Evolutionary conservation across 2,329 filamentous ascomycete genomes (phyloP).

Genomic region (Calcarisporium arbuscula): DNA sequence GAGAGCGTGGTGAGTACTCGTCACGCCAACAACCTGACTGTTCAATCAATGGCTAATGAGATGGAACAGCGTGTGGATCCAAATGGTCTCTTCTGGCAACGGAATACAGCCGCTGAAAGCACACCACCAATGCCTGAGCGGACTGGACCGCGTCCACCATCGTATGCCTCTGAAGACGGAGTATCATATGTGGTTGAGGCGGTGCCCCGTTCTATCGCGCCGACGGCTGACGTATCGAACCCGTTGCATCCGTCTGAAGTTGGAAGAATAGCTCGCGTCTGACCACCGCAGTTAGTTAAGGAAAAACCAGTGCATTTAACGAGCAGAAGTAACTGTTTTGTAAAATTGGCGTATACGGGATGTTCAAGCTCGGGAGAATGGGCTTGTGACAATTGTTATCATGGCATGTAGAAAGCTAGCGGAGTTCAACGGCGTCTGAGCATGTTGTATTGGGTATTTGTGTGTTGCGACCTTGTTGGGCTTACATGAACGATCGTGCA

Average conservation of each 20-base stretch:
- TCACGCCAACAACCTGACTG: neutral
- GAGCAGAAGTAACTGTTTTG: no score
- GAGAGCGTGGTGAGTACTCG: constrained; percentile 64
- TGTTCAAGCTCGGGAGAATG: no score
- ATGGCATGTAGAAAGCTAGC: no score
- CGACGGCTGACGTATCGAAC: constrained; percentile 45
- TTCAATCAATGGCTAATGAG: constrained; percentile 3
- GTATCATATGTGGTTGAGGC: constrained; percentile 66
- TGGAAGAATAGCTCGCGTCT: no score
- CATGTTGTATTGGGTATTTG: no score
- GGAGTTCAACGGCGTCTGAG: no score
- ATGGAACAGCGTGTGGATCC: constrained; percentile 63
- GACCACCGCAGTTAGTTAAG: no score
- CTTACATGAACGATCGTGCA: no score
- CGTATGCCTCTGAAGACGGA: constrained; percentile 70
- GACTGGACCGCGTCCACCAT: constrained; percentile 54
- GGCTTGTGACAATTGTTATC: no score
- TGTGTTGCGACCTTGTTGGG: no score
- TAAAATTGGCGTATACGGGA: no score
- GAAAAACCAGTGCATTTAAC: no score
- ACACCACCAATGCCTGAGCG: constrained; percentile 15
- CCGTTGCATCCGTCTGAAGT: constrained; percentile 43
- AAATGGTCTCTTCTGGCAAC: constrained; percentile 74
- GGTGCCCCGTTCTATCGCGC: constrained; percentile 53
- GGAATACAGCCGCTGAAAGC: constrained; percentile 43